A percentile compares a stretch with the other conserved stretches of the same genome.
Conservation (phyloP, 202 grass and related monocot genomes). For the Zoysia matrella region DNA sequence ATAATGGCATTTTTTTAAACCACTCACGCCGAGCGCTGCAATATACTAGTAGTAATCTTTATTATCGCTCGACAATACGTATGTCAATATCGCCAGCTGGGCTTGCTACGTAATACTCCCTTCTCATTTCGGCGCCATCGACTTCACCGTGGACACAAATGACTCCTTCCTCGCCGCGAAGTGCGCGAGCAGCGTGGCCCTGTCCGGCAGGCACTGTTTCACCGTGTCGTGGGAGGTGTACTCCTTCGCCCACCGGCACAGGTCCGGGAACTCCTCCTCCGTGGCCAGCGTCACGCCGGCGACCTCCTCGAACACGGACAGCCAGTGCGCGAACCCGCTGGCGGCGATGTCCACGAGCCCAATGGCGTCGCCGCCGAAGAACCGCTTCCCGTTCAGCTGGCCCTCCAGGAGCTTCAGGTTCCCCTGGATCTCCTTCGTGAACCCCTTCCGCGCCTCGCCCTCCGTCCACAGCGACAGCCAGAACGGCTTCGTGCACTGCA, state of each 20-base stretch:
- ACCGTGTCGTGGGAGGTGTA: slow-evolving; percentile 15
- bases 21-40: no score
- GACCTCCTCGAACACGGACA: slow-evolving; percentile 49
- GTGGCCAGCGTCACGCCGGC: slow-evolving; percentile 39
- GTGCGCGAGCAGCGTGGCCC: slow-evolving; percentile 11
- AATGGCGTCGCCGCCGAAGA: slow-evolving; percentile 13
- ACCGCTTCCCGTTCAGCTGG: slow-evolving; percentile 46
- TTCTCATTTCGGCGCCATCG: neutral
- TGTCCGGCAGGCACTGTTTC: slow-evolving; percentile 7
- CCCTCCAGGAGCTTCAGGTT: slow-evolving; percentile 22
- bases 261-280: slow-evolving; percentile 1
- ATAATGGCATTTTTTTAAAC: neutral
- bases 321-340: slow-evolving; percentile 50
- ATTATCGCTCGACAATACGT: no score
- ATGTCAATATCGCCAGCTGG: no score
- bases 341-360: slow-evolving; percentile 54
- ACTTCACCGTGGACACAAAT: neutral
- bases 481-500: slow-evolving; percentile 5
- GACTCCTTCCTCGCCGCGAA: slow-evolving; percentile 15
- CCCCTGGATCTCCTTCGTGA: slow-evolving; percentile 34
- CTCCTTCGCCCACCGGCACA: slow-evolving; percentile 11
- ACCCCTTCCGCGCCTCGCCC: slow-evolving; percentile 37
- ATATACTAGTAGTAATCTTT: no score
- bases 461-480: slow-evolving; percentile 50
- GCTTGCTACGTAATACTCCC: no score